Percentiles rank a stretch among this genome's conserved stretches.
phyloP scores from a whole-genome alignment of 306 rosid species.

The Glycyrrhiza uralensis region DNA sequence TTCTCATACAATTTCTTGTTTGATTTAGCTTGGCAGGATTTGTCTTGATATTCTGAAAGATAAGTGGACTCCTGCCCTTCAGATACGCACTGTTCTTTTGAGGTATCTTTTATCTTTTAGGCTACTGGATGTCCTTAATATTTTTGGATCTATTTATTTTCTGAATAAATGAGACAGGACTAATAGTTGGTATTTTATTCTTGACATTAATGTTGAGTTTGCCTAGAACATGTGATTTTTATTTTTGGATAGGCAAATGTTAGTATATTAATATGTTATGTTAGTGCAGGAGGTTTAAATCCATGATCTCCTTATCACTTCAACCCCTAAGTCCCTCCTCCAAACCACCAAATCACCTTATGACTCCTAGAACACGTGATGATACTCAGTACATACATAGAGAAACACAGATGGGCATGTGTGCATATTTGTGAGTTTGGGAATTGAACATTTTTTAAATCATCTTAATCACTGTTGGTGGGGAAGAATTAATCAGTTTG shows the following conservation, averaged over 20 bases:
- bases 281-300: no score
- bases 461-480: not conserved
- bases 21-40: constrained; percentile 75
- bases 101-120: constrained; percentile 43
- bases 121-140: not conserved
- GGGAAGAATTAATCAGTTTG: not conserved
- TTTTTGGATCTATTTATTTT: not conserved
- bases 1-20: constrained; percentile 13
- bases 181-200: not conserved
- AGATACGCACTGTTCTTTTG: constrained; percentile 87
- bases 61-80: constrained; percentile 92
- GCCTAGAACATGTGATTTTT: not conserved
- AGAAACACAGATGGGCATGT: not conserved
- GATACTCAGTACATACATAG: not conserved
- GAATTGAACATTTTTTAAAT: not conserved
- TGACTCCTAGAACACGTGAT: not conserved
- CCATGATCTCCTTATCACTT: no score
- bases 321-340: no score
- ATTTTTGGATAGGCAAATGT: no score
- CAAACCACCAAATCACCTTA: no score
- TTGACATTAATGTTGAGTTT: not conserved
- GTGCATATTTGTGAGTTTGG: not conserved
- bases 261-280: no score
- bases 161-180: not conserved
- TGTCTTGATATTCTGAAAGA: constrained; percentile 87